These are phyloP conservation scores for Reticulascus tulasneorum DNA, from an alignment of 2,329 filamentous ascomycete species.

Conservation along the genomic window DNA sequence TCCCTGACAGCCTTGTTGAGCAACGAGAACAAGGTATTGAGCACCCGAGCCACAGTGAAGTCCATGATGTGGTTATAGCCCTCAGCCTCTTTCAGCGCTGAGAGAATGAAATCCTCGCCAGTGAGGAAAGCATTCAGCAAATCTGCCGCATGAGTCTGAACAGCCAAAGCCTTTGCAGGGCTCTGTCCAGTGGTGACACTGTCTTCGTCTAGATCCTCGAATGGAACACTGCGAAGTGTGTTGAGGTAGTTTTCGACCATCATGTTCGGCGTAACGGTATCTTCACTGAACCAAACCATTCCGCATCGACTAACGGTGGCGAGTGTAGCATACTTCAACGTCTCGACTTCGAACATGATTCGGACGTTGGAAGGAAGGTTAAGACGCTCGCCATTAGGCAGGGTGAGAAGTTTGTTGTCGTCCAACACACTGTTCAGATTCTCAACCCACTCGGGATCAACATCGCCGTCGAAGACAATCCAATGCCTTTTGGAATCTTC, in stretches of 20 bases:
- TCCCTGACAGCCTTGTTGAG: conserved; percentile 91
- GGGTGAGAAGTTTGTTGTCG: conserved; percentile 94
- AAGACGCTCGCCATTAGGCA: conserved; percentile 96
- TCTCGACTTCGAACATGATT: conserved; percentile 99
- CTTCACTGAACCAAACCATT: conserved; percentile 99
- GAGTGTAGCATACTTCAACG: conserved; percentile 91
- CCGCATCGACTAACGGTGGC: conserved; percentile 99
- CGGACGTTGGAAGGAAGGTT: conserved; percentile 92
- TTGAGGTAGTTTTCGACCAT: conserved; percentile 90
- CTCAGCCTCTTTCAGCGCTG: conserved; percentile 71
- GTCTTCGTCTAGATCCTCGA: conserved; percentile 96
- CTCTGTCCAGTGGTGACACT: conserved; percentile 70
- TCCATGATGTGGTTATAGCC: conserved; percentile 96
- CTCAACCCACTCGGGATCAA: conserved; percentile 99
- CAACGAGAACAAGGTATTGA: conserved; percentile 91
- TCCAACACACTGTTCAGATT: conserved; percentile 99
- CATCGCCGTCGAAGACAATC: conserved; percentile 99
- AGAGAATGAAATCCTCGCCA: conserved; percentile 74
- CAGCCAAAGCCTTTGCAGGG: conserved; percentile 71
- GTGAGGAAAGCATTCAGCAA: conserved; percentile 72
- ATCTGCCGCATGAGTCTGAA: conserved; percentile 76
- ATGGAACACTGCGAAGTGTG: conserved; percentile 73
- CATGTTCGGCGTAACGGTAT: conserved; percentile 90
- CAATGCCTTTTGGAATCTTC: conserved; percentile 96
- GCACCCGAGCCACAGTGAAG: conserved; percentile 83